Percentiles rank a stretch among this genome's conserved stretches.
phyloP scores from a whole-genome alignment of 2,329 filamentous ascomycete species.

The Fusarium penzigii region DNA sequence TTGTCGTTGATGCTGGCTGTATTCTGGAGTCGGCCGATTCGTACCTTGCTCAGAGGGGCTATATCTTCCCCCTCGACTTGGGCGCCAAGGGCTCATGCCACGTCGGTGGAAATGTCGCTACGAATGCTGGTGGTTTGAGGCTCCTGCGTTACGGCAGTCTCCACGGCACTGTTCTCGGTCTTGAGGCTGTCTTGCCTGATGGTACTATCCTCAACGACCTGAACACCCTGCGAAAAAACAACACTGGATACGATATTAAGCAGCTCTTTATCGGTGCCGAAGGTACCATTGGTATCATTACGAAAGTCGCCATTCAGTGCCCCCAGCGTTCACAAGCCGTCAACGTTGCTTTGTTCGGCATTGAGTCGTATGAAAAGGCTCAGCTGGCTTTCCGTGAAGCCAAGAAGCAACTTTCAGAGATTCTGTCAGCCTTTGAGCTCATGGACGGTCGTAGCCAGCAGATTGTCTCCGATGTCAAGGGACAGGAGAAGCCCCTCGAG shows the following conservation, averaged over 20 bases:
- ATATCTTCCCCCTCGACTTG: slow-evolving; percentile 96
- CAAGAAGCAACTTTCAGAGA: slow-evolving; percentile 88
- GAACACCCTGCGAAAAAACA: slow-evolving; percentile 90
- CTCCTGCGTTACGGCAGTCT: slow-evolving; percentile 91
- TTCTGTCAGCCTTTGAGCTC: slow-evolving; percentile 94
- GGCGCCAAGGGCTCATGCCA: slow-evolving; percentile 97
- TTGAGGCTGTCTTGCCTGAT: slow-evolving; percentile 92
- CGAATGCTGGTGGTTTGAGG: slow-evolving; percentile 90
- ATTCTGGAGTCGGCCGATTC: slow-evolving; percentile 89
- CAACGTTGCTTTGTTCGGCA: slow-evolving; percentile 92
- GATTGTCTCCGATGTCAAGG: slow-evolving; percentile 72
- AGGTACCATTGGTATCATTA: slow-evolving; percentile 93
- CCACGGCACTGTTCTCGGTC: slow-evolving; percentile 87
- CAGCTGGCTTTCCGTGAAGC: slow-evolving; percentile 85
- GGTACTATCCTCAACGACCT: slow-evolving; percentile 91
- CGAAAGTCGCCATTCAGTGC: slow-evolving; percentile 84
- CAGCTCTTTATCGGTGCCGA: slow-evolving; percentile 96
- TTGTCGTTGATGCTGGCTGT: slow-evolving; percentile 88
- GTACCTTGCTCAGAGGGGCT: slow-evolving; percentile 76
- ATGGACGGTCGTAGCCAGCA: slow-evolving; percentile 88
- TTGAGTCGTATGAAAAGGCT: slow-evolving; percentile 87
- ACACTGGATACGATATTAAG: slow-evolving; percentile 97
- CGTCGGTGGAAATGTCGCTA: slow-evolving; percentile 92
- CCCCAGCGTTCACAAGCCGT: slow-evolving; percentile 84
- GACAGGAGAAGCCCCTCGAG: slow-evolving; percentile 79